Base-by-base conservation (phyloP, 2,329 filamentous ascomycete species). In the Scorias spongiosa region DNA sequence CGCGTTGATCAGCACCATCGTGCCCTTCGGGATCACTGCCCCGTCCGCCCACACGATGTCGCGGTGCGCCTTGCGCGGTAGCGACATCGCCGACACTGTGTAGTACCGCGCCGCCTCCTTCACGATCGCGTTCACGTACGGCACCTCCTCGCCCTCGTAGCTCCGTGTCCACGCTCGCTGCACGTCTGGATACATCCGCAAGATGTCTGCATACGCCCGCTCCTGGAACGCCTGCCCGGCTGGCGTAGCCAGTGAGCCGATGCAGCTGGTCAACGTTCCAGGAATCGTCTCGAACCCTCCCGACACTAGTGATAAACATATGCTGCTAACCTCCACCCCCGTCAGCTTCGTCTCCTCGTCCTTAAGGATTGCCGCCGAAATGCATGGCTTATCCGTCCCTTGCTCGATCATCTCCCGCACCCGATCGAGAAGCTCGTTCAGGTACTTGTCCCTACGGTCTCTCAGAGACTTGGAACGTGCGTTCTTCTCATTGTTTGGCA, bases 221-320 rank as follows among this genome's bases (percentile, higher is more conserved):
- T 72, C 69, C 49, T 74, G 71, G 55, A 67, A 73, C 1, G 59
- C 48, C 46, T 72, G 70, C 0, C 71, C 70, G 49, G 68, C 66
- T 0, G 59, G 55, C 0, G 69, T 73, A 1, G 61, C 66, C 0
- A 75, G 56, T 0, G 68, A 72, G 2, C 69, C 70, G 37, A 74
- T 66, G 39, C 66, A 68, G 5, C 66, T 69, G 0, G 70, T 72
- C n/a, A 74, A 48, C 0, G 70, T 74, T 1, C 70, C 70, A 0
- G 71, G 69, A 39, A 74, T 73, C 0, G 70, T 74, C 50, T 74
- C 71, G 41, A 74, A 74, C 0, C 70, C 71, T 10, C 71, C 71
- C 15, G 67, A 71, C 0, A 74, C 70, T 1, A 75, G 59, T 0
- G 67, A 71, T 0, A 74, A 55, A 47, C 71, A 74, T 36, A 74